A percentile compares a stretch with the other conserved stretches of the same genome.
These are phyloP conservation scores for Prunus dulcis DNA, from an alignment of 306 rosid species.

Conservation along the genomic window DNA sequence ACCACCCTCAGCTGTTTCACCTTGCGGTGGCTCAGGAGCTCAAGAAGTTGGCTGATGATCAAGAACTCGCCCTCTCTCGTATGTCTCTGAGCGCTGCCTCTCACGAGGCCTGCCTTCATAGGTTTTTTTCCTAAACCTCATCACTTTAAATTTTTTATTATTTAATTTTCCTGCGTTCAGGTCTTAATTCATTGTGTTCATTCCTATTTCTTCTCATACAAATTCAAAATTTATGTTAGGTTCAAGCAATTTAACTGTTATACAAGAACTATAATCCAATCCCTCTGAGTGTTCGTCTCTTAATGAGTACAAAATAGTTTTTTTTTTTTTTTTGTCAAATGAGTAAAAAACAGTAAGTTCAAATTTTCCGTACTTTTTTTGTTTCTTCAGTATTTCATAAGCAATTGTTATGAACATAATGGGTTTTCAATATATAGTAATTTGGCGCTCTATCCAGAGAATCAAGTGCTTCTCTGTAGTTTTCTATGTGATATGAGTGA, in stretches of 20 bases:
- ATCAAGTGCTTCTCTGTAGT: background rate
- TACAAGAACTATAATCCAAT: background rate
- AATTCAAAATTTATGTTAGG: background rate
- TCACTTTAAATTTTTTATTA: background rate
- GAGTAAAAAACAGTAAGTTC: too few species aligned
- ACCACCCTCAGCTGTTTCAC: conserved; percentile 76
- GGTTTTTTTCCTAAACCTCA: conserved; percentile 33
- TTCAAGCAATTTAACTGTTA: background rate
- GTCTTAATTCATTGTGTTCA: background rate
- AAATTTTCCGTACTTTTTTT: background rate
- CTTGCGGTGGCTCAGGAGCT: conserved; percentile 69
- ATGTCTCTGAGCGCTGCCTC: conserved; percentile 42
- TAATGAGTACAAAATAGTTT: background rate
- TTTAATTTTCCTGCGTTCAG: background rate
- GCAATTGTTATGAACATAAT: background rate
- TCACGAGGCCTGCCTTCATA: conserved; percentile 69
- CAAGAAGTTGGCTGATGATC: conserved; percentile 62
- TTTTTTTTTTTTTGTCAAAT: background rate
- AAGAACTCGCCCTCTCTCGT: conserved; percentile 57
- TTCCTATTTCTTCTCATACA: background rate
- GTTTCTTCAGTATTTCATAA: background rate
- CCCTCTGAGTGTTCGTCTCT: background rate
- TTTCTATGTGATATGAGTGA: background rate
- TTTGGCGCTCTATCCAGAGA: background rate
- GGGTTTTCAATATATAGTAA: background rate